These are phyloP conservation scores for Trichoderma asperelloides DNA, from an alignment of 495 filamentous ascomycete species.

Conservation along the genomic window DNA sequence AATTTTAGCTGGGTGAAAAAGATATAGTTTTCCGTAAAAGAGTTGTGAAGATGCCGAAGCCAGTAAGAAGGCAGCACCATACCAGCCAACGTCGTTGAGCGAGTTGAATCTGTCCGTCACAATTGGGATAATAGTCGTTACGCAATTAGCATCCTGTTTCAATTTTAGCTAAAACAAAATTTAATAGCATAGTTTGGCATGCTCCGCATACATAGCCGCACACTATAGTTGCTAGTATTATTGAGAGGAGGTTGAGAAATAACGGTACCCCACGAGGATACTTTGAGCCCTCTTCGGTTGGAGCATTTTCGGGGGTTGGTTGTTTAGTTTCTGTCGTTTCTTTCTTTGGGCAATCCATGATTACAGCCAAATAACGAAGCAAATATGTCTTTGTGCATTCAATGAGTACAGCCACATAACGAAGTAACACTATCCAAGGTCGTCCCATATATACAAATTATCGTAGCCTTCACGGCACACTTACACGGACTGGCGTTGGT, in stretches of 20 bases:
- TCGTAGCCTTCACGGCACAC: background rate
- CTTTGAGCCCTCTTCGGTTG: background rate
- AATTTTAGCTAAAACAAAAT: background rate
- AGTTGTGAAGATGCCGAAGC: background rate
- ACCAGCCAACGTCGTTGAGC: background rate
- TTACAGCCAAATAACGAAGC: background rate
- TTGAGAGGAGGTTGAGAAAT: background rate
- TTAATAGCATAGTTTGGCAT: background rate
- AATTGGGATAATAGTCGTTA: background rate
- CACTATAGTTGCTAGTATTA: background rate
- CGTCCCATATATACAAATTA: background rate
- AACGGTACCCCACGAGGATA: background rate
- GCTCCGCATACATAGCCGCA: background rate
- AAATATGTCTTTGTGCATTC: background rate
- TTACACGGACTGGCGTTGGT: background rate
- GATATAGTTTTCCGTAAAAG: background rate
- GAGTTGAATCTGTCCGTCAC: background rate
- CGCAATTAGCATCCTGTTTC: background rate
- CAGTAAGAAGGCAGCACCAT: background rate
- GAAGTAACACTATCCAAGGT: background rate
- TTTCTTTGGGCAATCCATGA: background rate
- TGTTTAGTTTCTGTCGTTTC: background rate
- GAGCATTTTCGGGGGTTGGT: background rate
- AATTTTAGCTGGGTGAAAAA: background rate
- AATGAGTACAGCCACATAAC: background rate